Evolutionary conservation across 2,329 filamentous ascomycete species (phyloP), one percentile per base, ranked within the genome.

Genomic region (Massarina eburnea): DNA sequence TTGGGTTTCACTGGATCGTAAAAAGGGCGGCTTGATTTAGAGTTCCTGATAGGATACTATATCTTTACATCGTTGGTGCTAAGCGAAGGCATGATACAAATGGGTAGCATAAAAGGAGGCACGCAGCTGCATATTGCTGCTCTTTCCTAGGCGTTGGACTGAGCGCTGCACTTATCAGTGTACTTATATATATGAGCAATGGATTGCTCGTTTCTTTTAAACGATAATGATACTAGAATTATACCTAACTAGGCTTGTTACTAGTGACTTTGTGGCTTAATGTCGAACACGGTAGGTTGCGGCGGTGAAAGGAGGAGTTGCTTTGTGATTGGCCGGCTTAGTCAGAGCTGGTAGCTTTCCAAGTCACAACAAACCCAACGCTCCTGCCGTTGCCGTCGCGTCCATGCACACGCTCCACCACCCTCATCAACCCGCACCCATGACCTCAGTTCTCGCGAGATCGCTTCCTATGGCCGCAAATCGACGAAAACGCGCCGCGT

Each of bases 381-480:
- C 39, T 41, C 17, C 49, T 22, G 29, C 17, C 14, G 42, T 52
- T 46, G 53, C 50, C 51, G 53, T 52, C 53, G 56, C 61, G 59
- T 56, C 59, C 56, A 68, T 66, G 64, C 64, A 66, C 66, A 64
- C 65, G 65, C 66, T 59, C 47, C 56, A 45, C 52, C 51, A 41
- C 54, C 52, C n/a, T n/a, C 55, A 58, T 45, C 58, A 58, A 62
- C 63, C 58, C 62, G 39, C 48, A 61, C 57, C 56, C 60, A 70
- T 70, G 67, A 66, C 58, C 55, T 61, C 62, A 46, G 48, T 69
- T 46, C 57, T 65, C 52, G 62, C 57, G 53, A 61, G 67, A 56
- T 65, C 63, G 22, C 76, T 76, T 48, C 62, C 78, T 50, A 79
- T 78, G 76, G 73, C 74, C 49, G 66, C 71, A 56, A 75, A 75